Base-by-base conservation (phyloP, 495 filamentous ascomycete genomes). In the Amphirosellinia nigrospora region DNA sequence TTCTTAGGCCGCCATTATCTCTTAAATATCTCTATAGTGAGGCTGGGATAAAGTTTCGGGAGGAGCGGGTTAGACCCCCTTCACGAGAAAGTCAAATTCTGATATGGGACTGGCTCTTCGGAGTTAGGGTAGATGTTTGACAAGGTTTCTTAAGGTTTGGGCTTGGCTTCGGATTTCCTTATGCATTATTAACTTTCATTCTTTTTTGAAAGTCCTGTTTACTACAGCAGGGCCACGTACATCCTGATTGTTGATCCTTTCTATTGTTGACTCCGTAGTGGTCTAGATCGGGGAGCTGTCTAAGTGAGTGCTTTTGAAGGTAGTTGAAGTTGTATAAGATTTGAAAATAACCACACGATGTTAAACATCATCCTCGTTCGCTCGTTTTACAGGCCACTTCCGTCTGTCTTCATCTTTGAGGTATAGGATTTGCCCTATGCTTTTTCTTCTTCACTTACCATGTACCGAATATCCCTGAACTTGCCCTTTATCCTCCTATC, bases 401-500 rank as follows among this genome's bases (percentile, higher is more conserved):
- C 6, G 30, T 9, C 60, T 3, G 30, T 46, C 7, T 11, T 11
- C 15, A n/a, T 21, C 30, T 64, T 34, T 48, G 19, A 10, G 7
- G 7, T n/a, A 38, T 56, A 15, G 32, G 38, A 21, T 34, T 11
- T 36, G 3, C 32, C 9, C 15, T 58, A 0, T 21, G 16, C 0
- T 3, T 1, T 0, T 61, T 30, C n/a, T 53, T 26, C 16, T 13
- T 13, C 21, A 43, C 15, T 28, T 32, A 62, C 32, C 4, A 69
- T 69, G 66, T 34, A 7, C 43, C 60, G 4, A 53, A 6, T 19
- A 39, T 28, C 21, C 8, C 10, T 61, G 30, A 6, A 50, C 32
- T 9, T 43, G 8, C 15, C 53, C 1, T 9, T 69, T 32, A 4
- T 38, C 16, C 15, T 63, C 32, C 56, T 83, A 70, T 48, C 64